Evolutionary conservation across 2,329 filamentous ascomycete species (phyloP).

Genomic region (Talaromyces islandicus): DNA sequence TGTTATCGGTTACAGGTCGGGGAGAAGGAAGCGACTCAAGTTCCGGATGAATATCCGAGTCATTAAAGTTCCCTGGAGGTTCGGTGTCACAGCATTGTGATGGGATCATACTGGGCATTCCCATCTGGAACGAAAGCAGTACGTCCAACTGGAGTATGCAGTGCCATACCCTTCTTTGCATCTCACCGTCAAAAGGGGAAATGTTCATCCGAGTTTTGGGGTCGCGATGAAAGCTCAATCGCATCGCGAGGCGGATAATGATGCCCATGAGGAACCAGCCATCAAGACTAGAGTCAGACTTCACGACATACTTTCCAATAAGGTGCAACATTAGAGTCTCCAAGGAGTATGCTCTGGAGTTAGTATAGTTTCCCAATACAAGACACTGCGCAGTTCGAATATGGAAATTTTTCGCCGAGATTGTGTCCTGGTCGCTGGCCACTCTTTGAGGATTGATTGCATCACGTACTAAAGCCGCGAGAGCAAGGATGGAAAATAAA

Average conservation of each 20-base stretch:
- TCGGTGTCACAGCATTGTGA: constrained; percentile 53
- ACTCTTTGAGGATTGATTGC: neutral
- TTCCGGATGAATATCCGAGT: constrained; percentile 51
- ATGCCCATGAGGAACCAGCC: constrained; percentile 48
- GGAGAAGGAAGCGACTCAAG: constrained; percentile 43
- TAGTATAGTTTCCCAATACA: constrained; percentile 48
- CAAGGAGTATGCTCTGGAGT: constrained; percentile 45
- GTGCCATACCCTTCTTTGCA: constrained; percentile 29
- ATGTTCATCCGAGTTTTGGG: constrained; percentile 44
- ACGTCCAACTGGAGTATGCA: constrained; percentile 48
- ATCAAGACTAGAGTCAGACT: constrained; percentile 47
- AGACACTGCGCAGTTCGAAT: constrained; percentile 44
- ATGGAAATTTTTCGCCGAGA: constrained; percentile 5
- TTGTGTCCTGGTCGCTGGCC: neutral
- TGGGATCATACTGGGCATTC: constrained; percentile 54
- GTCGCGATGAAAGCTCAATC: constrained; percentile 53
- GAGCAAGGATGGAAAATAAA: constrained; percentile 11
- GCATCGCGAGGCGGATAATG: constrained; percentile 49
- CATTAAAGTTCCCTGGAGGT: constrained; percentile 50
- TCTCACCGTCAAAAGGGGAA: constrained; percentile 49
- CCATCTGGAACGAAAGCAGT: constrained; percentile 55
- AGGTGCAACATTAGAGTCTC: constrained; percentile 51
- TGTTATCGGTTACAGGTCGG: constrained; percentile 47
- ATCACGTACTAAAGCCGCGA: constrained; percentile 3
- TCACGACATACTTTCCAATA: constrained; percentile 48